Evolutionary conservation across 345 rosid species (phyloP), one percentile per base, ranked within the genome.

Genomic region (Geranium rotundifolium): DNA sequence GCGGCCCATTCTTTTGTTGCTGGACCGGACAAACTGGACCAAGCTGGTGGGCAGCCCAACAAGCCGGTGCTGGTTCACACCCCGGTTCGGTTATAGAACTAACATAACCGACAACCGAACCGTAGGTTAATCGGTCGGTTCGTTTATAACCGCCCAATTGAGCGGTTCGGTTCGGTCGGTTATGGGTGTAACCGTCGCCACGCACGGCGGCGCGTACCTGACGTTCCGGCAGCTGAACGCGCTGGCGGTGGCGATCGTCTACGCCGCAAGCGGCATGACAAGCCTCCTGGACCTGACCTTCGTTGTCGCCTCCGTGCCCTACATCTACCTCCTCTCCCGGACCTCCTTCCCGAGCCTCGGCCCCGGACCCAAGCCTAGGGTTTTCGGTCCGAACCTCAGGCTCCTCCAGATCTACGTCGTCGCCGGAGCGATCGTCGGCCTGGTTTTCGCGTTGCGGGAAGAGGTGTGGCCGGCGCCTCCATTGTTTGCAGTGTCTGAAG

Each of bases 241-340:
- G 62, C 85, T 91, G 3, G 92, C 89, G 1, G 60, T 85, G 19
- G 71, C 79, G 70, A 20, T 78, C 16, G 75, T 87, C 71, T 73
- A 80, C 67, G 60, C 95, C 15, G 90, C 96, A 12, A 84, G 86
- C 50, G 88, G 95, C 70, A 72, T 83, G 82, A 85, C 87, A 13
- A 68, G 82, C 60, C 63, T 63, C 46, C 66, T 73, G 57, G 98
- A 92, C 67, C 68, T 89, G 0, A 67, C 74, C 19, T 92, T 89
- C 69, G 71, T 79, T n/a, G 64, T 72, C 67, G 74, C 80, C 52
- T 81, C 91, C 2, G 7, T 77, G 65, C 17, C 77, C 61, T 92
- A 92, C 87, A 67, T 92, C 72, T 81, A 69, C 81, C 76, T 89
- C 76, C 67, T 89, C 65, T 69, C 89, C 20, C 68, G 57, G 54